Evolutionary conservation across 495 filamentous ascomycete species (phyloP), one percentile per base, ranked within the genome.

Genomic region (Penicillium arizonense): DNA sequence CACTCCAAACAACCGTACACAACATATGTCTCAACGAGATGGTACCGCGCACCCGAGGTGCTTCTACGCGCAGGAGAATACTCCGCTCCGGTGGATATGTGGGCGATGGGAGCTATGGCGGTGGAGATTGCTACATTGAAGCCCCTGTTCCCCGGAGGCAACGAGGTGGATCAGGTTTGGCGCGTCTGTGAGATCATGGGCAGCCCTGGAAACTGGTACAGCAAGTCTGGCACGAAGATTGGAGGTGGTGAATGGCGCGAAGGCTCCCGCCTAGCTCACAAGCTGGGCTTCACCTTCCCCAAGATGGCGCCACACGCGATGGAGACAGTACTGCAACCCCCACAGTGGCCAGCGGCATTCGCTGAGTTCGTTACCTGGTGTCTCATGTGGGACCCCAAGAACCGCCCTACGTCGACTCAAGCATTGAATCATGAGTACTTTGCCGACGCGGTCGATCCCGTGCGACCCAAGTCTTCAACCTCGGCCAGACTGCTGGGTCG

Each of bases 101-200:
- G 95, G 95, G 95, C 79, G 10, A 80, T 99, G 38, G 95, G 95
- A 65, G 95, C 95, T n/a, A 99, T 99, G 95, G 94, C 95, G 6
- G 95, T 99, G 2, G 95, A 99, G 67, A 89, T 99, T 59, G 95
- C 95, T 10, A 99, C 95, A 2, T 68, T 99, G 49, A 99, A 97
- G 75, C 95, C 95, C 5, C 72, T 99, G 9, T 99, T 99, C 74
- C 95, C 95, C 3, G 95, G 95, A 59, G 89, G 90, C 50, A 99
- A 99, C 62, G 95, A 99, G 70, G 95, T 99, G 4, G 95, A 97
- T 62, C 95, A 99, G 71, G 93, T 99, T 9, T 99, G 95, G 95
- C 86, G 95, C 57, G 88, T 99, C 1, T 99, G 95, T 65, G 95
- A 99, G 69, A 96, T 99, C 52, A 99, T 99, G 95, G 95, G 95